Evolutionary conservation across 495 filamentous ascomycete species (phyloP).

Genomic region (Jackrogersella minutella): DNA sequence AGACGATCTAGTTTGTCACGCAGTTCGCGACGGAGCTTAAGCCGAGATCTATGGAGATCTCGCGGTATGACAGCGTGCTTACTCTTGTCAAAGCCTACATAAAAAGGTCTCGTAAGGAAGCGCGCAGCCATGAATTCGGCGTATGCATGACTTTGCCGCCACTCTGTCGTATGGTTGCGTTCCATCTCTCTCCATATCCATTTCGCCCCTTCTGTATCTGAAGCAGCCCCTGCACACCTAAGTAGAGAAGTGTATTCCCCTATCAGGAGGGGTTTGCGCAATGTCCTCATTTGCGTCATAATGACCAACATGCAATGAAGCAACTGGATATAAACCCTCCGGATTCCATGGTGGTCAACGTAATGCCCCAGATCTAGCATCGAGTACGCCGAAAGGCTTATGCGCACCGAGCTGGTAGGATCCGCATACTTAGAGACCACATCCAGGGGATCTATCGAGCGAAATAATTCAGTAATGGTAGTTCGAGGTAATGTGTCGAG

Average conservation of each 20-base stretch:
- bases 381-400: slow-evolving; percentile 41
- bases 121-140: slow-evolving; percentile 48
- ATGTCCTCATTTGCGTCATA: slow-evolving; percentile 28
- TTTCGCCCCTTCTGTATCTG: slow-evolving; percentile 31
- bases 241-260: slow-evolving; percentile 48
- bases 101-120: slow-evolving; percentile 49
- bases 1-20: slow-evolving; percentile 29
- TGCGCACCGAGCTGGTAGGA: slow-evolving; percentile 23
- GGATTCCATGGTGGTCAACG: slow-evolving; percentile 47
- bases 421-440: slow-evolving; percentile 42
- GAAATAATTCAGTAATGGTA: slow-evolving; percentile 50
- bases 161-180: slow-evolving; percentile 1
- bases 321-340: slow-evolving; percentile 39
- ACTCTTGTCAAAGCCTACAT: slow-evolving; percentile 43
- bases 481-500: slow-evolving; percentile 38
- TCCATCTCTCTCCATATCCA: slow-evolving; percentile 40
- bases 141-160: slow-evolving; percentile 32
- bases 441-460: slow-evolving; percentile 46
- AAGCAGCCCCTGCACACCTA: slow-evolving; percentile 47
- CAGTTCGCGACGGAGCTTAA: neutral
- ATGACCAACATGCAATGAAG: slow-evolving; percentile 35
- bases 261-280: slow-evolving; percentile 30
- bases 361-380: slow-evolving; percentile 31
- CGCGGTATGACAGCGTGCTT: slow-evolving; percentile 43
- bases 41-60: slow-evolving; percentile 37